These are phyloP conservation scores for Metschnikowia amazonensis DNA, from an alignment of 805 yeast genomes.

Conservation along the genomic window DNA sequence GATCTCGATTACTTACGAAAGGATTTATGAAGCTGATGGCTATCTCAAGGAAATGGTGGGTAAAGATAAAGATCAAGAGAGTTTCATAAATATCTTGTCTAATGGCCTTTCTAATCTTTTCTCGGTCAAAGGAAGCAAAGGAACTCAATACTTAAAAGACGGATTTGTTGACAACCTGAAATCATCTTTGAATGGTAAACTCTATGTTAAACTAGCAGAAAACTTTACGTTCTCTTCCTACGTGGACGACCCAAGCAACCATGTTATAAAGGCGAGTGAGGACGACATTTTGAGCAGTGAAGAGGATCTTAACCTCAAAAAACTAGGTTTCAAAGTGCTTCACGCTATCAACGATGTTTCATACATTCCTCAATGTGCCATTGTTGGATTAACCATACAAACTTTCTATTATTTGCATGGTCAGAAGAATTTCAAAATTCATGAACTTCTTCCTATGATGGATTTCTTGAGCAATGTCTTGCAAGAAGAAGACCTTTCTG, in stretches of 20 bases:
- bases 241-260: constrained; percentile 18
- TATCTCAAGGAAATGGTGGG: constrained; percentile 57
- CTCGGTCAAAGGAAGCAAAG: constrained; percentile 11
- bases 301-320: constrained; percentile 36
- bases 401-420: constrained; percentile 26
- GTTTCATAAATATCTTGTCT: constrained; percentile 35
- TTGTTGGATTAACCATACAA: constrained; percentile 46
- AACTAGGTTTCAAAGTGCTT: constrained; percentile 51
- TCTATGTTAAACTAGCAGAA: constrained; percentile 35
- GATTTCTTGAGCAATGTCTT: constrained; percentile 22
- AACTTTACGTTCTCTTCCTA: constrained; percentile 28
- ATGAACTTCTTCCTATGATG: constrained; percentile 29
- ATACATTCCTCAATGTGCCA: constrained; percentile 50
- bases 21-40: constrained; percentile 53
- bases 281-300: constrained; percentile 22
- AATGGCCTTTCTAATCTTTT: constrained; percentile 34
- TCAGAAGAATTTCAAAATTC: constrained; percentile 17
- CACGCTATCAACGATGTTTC: constrained; percentile 50
- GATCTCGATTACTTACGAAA: constrained; percentile 55
- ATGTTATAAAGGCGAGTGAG: constrained; percentile 8
- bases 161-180: constrained; percentile 30
- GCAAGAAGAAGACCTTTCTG: constrained; percentile 21
- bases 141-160: constrained; percentile 11
- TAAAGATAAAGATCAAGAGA: constrained; percentile 52
- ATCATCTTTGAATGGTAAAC: constrained; percentile 31